Evolutionary conservation across 495 filamentous ascomycete genomes (phyloP), one percentile per base, ranked within the genome.

Genomic region (Hypomontagnella submonticulosa): DNA sequence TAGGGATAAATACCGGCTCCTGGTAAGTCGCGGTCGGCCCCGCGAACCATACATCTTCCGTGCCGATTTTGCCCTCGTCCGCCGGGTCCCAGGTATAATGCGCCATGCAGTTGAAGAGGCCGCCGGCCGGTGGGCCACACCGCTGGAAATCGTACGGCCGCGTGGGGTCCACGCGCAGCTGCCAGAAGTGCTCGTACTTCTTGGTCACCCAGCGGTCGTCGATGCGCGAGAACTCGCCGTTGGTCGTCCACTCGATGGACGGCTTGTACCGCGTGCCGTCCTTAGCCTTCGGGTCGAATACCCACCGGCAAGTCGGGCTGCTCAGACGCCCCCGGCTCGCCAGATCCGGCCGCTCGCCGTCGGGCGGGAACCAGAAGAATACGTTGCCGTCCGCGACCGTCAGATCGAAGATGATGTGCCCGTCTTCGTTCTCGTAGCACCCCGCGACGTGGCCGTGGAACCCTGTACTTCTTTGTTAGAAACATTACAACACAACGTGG

Each of bases 161-260:
- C 1, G 60, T 67, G 0, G 79, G 76, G 50, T 85, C 80, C 33
- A 84, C 79, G 16, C 77, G 70, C 0, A 80, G 70, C 53, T 84
- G 81, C 77, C 79, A 88, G 72, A 84, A 84, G 70, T 86, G 84
- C 7, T 73, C 68, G 67, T 88, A 85, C 4, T 71, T 71, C 55
- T 80, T 79, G 13, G 80, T 82, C 3, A 81, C 73, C 38, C 77
- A 80, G 1, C 85, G 80, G 57, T 87, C 85, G 63, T 88, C 85
- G 58, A 88, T 85, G 18, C 85, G 79, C 6, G 81, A 84, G 77
- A 87, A 87, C 68, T 88, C 85, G 16, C 84, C 83, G 50, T 78
- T 82, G 4, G 79, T 79, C 2, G 71, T 67, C 68, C 82, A 82
- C 6, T 77, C 53, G 16, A 75, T 0, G 1, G 73, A 52, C 12